phyloP scores from a whole-genome alignment of 1,284 basidiomycete species.

The Amylostereum chailletii region DNA sequence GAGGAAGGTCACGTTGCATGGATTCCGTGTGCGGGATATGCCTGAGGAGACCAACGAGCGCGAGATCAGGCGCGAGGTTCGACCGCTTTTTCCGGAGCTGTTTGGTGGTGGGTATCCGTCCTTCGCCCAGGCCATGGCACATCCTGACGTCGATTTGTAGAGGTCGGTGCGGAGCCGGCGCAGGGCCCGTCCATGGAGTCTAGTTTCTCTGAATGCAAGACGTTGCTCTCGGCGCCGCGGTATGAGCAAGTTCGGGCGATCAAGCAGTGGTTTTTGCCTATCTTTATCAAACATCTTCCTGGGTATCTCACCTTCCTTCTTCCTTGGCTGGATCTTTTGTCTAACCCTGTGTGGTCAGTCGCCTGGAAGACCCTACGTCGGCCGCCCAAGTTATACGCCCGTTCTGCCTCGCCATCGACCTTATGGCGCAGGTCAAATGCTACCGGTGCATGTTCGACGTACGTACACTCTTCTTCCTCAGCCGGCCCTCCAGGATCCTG shows the following conservation, averaged over 20 bases:
- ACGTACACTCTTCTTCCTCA: slow-evolving; percentile 12
- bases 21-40: slow-evolving; percentile 53
- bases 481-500: no score
- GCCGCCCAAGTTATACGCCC: slow-evolving; percentile 29
- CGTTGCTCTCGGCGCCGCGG: slow-evolving; percentile 43
- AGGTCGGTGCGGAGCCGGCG: slow-evolving; percentile 21
- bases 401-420: slow-evolving; percentile 50
- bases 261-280: slow-evolving; percentile 61
- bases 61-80: slow-evolving; percentile 59
- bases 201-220: slow-evolving; percentile 35
- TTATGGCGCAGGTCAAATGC: slow-evolving; percentile 53
- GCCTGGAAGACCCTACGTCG: slow-evolving; percentile 7
- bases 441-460: slow-evolving; percentile 65
- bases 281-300: slow-evolving; percentile 43
- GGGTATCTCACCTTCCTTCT: slow-evolving; percentile 26
- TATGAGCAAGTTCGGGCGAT: slow-evolving; percentile 65
- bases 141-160: background rate
- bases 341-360: slow-evolving; percentile 6
- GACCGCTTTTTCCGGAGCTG: slow-evolving; percentile 53
- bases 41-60: slow-evolving; percentile 61
- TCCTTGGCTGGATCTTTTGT: background rate
- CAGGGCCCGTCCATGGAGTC: slow-evolving; percentile 26
- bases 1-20: slow-evolving; percentile 59
- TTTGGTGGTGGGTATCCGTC: slow-evolving; percentile 44
- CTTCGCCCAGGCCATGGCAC: no score